Conservation (phyloP, 805 yeast genomes). For the Zygoascus biomembranicola region DNA sequence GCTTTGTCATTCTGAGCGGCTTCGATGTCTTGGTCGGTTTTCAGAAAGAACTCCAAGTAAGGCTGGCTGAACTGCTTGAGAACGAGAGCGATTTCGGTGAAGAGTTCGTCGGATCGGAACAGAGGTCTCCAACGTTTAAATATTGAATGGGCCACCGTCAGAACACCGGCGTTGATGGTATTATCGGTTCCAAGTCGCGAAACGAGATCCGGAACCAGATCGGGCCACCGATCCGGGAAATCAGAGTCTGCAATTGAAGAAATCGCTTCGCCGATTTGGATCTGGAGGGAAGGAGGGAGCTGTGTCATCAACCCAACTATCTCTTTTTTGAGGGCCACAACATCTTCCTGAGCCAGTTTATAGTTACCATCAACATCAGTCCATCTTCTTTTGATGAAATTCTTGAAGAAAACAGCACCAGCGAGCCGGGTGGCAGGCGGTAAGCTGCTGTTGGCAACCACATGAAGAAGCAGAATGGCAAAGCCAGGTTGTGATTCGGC, state of each 20-base stretch:
- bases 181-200: slow-evolving; percentile 61
- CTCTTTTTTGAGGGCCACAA: slow-evolving; percentile 59
- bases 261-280: slow-evolving; percentile 93
- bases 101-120: slow-evolving; percentile 83
- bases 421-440: slow-evolving; percentile 64
- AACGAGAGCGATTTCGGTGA: slow-evolving; percentile 79
- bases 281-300: slow-evolving; percentile 64
- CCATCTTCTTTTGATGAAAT: slow-evolving; percentile 79
- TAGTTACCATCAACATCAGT: slow-evolving; percentile 83
- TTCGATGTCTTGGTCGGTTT: slow-evolving; percentile 60
- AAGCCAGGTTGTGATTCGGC: slow-evolving; percentile 68
- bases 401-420: slow-evolving; percentile 84
- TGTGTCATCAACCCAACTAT: slow-evolving; percentile 81
- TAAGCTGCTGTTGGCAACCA: slow-evolving; percentile 57
- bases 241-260: slow-evolving; percentile 92
- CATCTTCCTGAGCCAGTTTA: slow-evolving; percentile 51
- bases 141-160: slow-evolving; percentile 89
- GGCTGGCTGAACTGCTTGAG: slow-evolving; percentile 76
- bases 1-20: slow-evolving; percentile 38
- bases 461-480: slow-evolving; percentile 62
- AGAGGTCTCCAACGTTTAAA: slow-evolving; percentile 96
- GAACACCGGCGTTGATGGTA: slow-evolving; percentile 71
- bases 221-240: slow-evolving; percentile 86
- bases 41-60: slow-evolving; percentile 58
- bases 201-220: slow-evolving; percentile 51